Conservation (phyloP, 2,329 filamentous ascomycete species). For the Monosporascus sp. region DNA sequence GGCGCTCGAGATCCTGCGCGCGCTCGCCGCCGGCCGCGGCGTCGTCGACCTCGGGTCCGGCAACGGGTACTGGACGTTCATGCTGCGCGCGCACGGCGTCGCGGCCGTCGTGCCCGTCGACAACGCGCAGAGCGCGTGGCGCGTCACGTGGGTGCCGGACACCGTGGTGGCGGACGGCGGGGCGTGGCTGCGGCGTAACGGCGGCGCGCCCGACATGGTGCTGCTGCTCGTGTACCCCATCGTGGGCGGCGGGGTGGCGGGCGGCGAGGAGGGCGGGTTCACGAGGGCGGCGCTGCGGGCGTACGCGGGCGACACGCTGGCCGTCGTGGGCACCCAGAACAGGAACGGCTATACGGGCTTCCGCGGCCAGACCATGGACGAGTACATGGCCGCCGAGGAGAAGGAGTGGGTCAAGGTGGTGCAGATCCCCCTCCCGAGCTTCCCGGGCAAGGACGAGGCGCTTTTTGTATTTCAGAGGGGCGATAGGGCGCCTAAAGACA, state of each 20-base stretch:
- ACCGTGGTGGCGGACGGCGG: constrained; percentile 58
- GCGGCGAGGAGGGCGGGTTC: constrained; percentile 59
- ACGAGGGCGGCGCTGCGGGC: constrained; percentile 56
- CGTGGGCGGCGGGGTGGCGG: constrained; percentile 58
- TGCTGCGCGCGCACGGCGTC: constrained; percentile 57
- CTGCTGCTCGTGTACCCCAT: constrained; percentile 70
- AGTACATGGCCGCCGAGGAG: constrained; percentile 58
- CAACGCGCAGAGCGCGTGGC: constrained; percentile 62
- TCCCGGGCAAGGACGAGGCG: constrained; percentile 72
- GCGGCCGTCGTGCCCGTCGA: constrained; percentile 54
- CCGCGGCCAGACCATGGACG: constrained; percentile 55
- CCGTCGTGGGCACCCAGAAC: constrained; percentile 73
- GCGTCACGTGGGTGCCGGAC: constrained; percentile 63
- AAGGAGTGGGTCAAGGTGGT: constrained; percentile 53
- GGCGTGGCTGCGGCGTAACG: constrained; percentile 47
- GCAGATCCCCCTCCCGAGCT: constrained; percentile 66
- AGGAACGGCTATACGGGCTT: constrained; percentile 70
- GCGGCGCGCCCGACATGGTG: constrained; percentile 49
- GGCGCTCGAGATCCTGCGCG: constrained; percentile 53
- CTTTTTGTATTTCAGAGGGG: constrained; percentile 60
- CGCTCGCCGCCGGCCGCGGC: constrained; percentile 45
- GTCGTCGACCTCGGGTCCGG: constrained; percentile 66
- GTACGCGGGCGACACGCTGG: constrained; percentile 59
- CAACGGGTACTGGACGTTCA: constrained; percentile 71
- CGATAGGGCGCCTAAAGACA: constrained; percentile 25